Evolutionary conservation across 2,329 filamentous ascomycete species (phyloP).

Genomic region (Ilyonectria mors-panacis): DNA sequence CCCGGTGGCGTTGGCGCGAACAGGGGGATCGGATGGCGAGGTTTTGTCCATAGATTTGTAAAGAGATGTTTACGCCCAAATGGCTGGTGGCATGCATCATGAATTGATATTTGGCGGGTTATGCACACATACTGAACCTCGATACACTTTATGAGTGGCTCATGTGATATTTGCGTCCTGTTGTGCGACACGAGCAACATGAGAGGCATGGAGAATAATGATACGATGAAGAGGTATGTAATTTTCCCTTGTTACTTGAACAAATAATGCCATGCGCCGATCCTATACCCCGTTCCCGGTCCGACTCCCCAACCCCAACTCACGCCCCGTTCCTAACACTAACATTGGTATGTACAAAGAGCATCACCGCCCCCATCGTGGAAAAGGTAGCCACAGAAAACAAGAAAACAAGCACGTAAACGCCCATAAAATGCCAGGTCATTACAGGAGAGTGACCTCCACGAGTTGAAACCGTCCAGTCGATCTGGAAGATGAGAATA

Average conservation of each 20-base stretch:
- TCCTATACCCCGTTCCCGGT: conserved; percentile 33
- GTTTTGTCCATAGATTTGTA: conserved; percentile 44
- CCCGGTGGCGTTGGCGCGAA: conserved; percentile 41
- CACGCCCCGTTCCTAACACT: conserved; percentile 1
- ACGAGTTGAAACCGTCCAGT: neutral
- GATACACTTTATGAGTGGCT: neutral
- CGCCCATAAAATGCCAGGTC: conserved; percentile 2
- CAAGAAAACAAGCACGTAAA: conserved; percentile 4
- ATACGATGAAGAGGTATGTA: neutral
- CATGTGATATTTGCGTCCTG: neutral
- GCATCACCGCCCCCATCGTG: neutral
- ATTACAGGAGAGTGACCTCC: conserved; percentile 1
- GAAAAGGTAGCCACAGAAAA: conserved; percentile 6
- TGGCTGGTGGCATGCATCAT: conserved; percentile 38
- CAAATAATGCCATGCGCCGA: conserved; percentile 36
- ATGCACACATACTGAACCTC: neutral
- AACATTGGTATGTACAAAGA: conserved; percentile 25
- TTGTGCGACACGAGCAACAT: neutral
- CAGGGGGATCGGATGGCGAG: conserved; percentile 32
- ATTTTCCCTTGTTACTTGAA: neutral
- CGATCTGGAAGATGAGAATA: neutral
- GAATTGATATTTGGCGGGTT: conserved; percentile 37
- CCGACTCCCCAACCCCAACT: conserved; percentile 11
- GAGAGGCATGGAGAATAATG: neutral
- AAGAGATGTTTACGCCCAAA: conserved; percentile 40